These are phyloP conservation scores for Penicillium verrucosum DNA, from an alignment of 2,329 filamentous ascomycete species.

Conservation along the genomic window DNA sequence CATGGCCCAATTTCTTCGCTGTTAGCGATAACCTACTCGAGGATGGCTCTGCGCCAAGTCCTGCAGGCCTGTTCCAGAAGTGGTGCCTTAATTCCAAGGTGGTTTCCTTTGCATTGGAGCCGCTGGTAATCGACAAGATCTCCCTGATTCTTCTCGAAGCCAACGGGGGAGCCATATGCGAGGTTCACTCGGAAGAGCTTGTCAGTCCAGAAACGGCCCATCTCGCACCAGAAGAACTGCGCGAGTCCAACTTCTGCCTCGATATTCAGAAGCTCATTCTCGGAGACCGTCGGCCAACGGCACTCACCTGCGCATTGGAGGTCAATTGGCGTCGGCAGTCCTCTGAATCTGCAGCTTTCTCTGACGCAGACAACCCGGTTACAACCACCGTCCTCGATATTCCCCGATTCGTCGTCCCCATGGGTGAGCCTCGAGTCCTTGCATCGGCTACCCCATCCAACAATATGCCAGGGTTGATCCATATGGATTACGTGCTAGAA, in stretches of 20 bases:
- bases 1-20: conserved; percentile 86
- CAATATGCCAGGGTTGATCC: conserved; percentile 35
- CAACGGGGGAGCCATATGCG: conserved; percentile 62
- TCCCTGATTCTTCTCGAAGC: conserved; percentile 60
- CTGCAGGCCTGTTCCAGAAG: conserved; percentile 68
- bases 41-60: conserved; percentile 27
- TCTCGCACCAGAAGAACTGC: conserved; percentile 65
- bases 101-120: conserved; percentile 71
- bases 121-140: conserved; percentile 61
- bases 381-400: conserved; percentile 71
- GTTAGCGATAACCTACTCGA: conserved; percentile 46
- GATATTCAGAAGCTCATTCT: conserved; percentile 72
- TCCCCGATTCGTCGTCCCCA: conserved; percentile 75
- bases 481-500: conserved; percentile 71
- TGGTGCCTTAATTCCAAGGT: conserved; percentile 73
- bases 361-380: conserved; percentile 30
- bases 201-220: conserved; percentile 31
- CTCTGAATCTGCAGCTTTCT: conserved; percentile 27
- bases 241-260: conserved; percentile 70
- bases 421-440: conserved; percentile 82
- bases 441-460: conserved; percentile 43
- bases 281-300: conserved; percentile 74
- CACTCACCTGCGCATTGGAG: conserved; percentile 69
- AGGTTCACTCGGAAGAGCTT: conserved; percentile 35
- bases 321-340: conserved; percentile 70